phyloP scores from a whole-genome alignment of 2,329 filamentous ascomycete genomes.

The Alternaria viburni region DNA sequence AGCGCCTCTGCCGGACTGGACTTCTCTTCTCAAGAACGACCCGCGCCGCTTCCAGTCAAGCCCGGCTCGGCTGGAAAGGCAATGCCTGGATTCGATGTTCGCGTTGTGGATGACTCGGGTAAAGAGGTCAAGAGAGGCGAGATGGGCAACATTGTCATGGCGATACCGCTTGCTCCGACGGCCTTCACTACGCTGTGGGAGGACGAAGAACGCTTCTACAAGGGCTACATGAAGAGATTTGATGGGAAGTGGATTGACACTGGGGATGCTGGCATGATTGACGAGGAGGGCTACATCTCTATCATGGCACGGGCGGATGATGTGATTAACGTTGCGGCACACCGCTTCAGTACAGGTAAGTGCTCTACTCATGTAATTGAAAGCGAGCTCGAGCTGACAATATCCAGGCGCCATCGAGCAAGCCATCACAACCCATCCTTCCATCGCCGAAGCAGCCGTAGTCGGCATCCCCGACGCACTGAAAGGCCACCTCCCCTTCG shows the following conservation, averaged over 20 bases:
- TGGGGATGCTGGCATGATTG: conserved; percentile 87
- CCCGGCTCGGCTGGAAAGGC: conserved; percentile 89
- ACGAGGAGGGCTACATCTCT: conserved; percentile 71
- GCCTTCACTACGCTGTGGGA: conserved; percentile 86
- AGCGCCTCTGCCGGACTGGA: conserved; percentile 67
- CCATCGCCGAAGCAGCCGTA: conserved; percentile 83
- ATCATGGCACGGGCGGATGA: conserved; percentile 76
- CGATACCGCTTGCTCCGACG: conserved; percentile 80
- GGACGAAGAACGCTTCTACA: conserved; percentile 85
- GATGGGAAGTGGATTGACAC: conserved; percentile 85
- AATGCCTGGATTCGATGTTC: conserved; percentile 89
- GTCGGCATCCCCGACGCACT: conserved; percentile 83
- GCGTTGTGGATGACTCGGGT: conserved; percentile 81
- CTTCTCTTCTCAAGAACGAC: conserved; percentile 51
- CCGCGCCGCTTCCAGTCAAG: conserved; percentile 67
- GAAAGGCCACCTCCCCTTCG: conserved; percentile 91
- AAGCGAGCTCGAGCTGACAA: conserved; percentile 5
- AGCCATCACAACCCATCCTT: conserved; percentile 80
- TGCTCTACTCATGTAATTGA: conserved; percentile 1
- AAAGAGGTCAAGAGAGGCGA: conserved; percentile 70
- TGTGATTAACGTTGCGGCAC: conserved; percentile 94
- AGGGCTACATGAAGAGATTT: conserved; percentile 83
- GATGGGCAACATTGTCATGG: conserved; percentile 93
- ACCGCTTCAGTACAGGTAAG: conserved; percentile 84
- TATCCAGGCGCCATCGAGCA: conserved; percentile 81